phyloP scores from a whole-genome alignment of 2,329 filamentous ascomycete species.

The Annulohypoxylon truncatum region DNA sequence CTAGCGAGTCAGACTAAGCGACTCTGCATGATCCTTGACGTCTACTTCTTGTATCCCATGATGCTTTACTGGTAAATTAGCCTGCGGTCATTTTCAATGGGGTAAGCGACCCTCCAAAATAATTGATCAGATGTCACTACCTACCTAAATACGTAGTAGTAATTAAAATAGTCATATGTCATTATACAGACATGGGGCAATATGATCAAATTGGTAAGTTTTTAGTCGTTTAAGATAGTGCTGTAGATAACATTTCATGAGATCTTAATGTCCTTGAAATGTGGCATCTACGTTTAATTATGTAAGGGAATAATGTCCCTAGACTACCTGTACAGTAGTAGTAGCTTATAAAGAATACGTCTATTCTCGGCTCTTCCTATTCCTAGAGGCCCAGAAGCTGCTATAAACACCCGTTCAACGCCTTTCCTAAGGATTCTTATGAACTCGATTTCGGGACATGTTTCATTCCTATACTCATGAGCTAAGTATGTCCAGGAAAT shows the following conservation, averaged over 20 bases:
- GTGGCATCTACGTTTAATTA: slow-evolving; percentile 15
- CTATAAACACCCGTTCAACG: slow-evolving; percentile 1
- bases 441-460: neutral
- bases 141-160: neutral
- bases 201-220: neutral
- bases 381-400: neutral
- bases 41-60: neutral
- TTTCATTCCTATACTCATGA: neutral
- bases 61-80: neutral
- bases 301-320: slow-evolving; percentile 21
- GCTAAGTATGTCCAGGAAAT: neutral
- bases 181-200: neutral
- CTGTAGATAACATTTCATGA: neutral
- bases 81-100: neutral
- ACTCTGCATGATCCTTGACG: neutral
- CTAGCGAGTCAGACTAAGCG: neutral
- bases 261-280: slow-evolving; percentile 1
- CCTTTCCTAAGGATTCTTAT: slow-evolving; percentile 12
- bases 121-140: neutral
- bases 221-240: neutral
- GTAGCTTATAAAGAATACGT: slow-evolving; percentile 9
- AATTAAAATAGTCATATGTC: neutral
- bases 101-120: neutral
- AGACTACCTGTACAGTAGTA: too few species aligned
- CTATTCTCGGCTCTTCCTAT: neutral